phyloP scores from a whole-genome alignment of 768 basidiomycete species.

The Pleurotus giganteus region DNA sequence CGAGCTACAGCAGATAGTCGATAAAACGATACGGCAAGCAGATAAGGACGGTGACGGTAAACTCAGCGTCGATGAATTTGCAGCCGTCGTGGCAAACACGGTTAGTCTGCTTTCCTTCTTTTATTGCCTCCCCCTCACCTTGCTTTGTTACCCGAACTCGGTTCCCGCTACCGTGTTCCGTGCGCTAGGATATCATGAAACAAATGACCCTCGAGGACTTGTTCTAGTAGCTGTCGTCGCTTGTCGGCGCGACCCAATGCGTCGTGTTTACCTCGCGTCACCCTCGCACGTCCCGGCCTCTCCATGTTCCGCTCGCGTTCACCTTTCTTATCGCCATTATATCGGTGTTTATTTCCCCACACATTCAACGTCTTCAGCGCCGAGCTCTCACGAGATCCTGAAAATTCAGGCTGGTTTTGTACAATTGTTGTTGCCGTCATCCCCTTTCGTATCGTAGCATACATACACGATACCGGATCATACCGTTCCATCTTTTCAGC shows the following conservation, averaged over 20 bases:
- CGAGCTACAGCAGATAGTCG: conserved; percentile 98
- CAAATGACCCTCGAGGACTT: conserved; percentile 96
- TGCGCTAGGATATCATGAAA: conserved; percentile 86
- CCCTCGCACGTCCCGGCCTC: not conserved
- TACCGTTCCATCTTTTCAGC: not conserved
- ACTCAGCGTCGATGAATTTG: conserved; percentile 95
- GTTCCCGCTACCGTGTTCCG: conserved; percentile 7
- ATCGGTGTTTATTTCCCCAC: not conserved
- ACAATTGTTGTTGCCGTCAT: too few species aligned
- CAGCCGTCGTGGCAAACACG: conserved; percentile 93
- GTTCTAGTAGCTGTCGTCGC: conserved; percentile 47
- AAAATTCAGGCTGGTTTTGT: not conserved
- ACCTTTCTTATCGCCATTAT: not conserved
- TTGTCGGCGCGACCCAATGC: conserved; percentile 7
- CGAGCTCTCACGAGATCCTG: not conserved
- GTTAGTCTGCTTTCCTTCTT: conserved; percentile 40
- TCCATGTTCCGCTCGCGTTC: not conserved
- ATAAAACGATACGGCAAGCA: conserved; percentile 99
- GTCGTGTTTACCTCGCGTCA: not conserved
- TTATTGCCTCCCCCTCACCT: conserved; percentile 8
- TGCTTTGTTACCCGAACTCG: conserved; percentile 9
- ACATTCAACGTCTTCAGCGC: not conserved
- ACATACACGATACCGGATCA: conserved; percentile 6
- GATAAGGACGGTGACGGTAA: conserved; percentile 97
- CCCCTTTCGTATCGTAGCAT: too few species aligned